Base-by-base conservation (phyloP, 129 eudicot genomes). In the Flaveria linearis region DNA sequence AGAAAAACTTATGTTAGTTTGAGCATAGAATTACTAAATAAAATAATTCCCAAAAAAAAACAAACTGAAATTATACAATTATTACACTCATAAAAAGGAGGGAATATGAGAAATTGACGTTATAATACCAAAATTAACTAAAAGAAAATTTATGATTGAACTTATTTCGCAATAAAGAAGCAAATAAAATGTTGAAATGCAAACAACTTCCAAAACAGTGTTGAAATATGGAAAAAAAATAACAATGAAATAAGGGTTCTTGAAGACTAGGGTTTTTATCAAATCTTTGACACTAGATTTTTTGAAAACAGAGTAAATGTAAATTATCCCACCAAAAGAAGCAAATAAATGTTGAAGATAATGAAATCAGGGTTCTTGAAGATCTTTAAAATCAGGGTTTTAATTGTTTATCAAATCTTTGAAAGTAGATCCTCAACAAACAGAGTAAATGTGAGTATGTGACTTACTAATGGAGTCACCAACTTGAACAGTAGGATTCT, bases 401-500 rank as follows among this genome's bases (percentile, higher is more conserved):
- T 56, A 4, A 36, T 4, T 36, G 5, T 36, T 36, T 5, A 3
- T 20, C 12, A 17, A 56, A 56, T 56, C 23, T 56, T 56, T 56
- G 62, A 56, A 1, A 9, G 28, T 7, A 56, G 28, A 56, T 56
- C 18, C 13, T 56, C 18, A 3, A 56, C 30, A 28, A 62, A 25
- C 12, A 13, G 25, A 66, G 49, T 9, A 39, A 36, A 66, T 66
- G 50, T 39, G 20, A 84, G 94, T 88, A 66, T 66, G 28, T 66
- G 20, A 84, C 96, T 88, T 93, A 93, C 98, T 83, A 80, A 93
- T 82, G 72, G 96, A 81, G 81, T 93, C 98, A 62, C 96, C 96
- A 71, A 88, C 80, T 76, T 86, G 88, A 78, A 87, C 89, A 55
- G 77, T 83, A n/a, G 92, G 96, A 58, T 93, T 85, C 55, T 81